Base-by-base conservation (phyloP, 1,139 yeast genomes). In the Eremothecium sinecaudum region DNA sequence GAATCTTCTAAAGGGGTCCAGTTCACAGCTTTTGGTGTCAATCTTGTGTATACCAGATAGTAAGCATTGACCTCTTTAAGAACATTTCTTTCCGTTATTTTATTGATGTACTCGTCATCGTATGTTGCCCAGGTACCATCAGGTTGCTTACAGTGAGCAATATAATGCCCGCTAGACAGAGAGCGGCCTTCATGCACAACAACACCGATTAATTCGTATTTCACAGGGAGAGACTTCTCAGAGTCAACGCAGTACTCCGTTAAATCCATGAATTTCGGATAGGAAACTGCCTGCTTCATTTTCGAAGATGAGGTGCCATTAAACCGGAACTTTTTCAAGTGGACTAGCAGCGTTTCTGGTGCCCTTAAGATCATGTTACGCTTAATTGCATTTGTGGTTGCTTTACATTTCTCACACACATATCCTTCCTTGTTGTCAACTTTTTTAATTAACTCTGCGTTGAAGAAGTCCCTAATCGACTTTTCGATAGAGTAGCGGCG, bases 171-270 rank as follows among this genome's bases (percentile, higher is more conserved):
- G 5, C 92, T 78, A 31, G 87, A 77, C 10, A 87, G 76, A 1
- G 94, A 81, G 42, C 97, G 70, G 25, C 98, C 98, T 52, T 84
- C 94, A 55, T 90, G 99, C 12, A 86, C 87, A 41, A 87, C 81
- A 14, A 87, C 95, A 13, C 90, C 75, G n/a, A 74, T 68, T 42
- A 90, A 67, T 53, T 78, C 79, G 59, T 90, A 90, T 38, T 68
- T 66, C 7, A 75, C 71, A 1, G 79, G 75, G 13, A 64, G 61
- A 1, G 56, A 37, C 5, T 53, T 45, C 9, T 48, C 38, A 2
- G 41, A 31, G 12, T 38, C 38, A 31, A 47, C 54, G 34, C 56
- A 51, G 35, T 71, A 87, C 38, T 71, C 71, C 0, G 84, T 64
- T 40, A 90, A 62, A 51, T 87, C 92, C 40, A 90, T 64, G 40